Conservation (phyloP, 495 filamentous ascomycete genomes). For the Gamarada debralockiae region DNA sequence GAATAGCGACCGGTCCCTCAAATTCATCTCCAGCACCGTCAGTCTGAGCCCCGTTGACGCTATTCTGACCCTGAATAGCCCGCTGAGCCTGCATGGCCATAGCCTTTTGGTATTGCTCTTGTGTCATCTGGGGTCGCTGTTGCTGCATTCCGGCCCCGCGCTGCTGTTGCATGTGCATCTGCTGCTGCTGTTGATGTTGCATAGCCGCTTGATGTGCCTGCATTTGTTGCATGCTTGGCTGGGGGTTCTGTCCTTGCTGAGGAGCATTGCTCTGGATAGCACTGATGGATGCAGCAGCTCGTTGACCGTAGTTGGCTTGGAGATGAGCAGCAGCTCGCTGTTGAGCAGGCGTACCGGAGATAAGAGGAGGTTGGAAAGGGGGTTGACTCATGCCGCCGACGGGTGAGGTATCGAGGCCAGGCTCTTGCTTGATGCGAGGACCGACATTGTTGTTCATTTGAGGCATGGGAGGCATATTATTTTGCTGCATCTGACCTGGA, state of each 20-base stretch:
- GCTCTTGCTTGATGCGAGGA: constrained; percentile 69
- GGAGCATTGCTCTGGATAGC: constrained; percentile 43
- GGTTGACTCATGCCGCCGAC: constrained; percentile 29
- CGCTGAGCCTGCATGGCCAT: constrained; percentile 21
- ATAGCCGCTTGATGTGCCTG: constrained; percentile 24
- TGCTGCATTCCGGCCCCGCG: constrained; percentile 17
- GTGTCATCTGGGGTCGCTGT: constrained; percentile 27
- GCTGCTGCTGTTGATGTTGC: constrained; percentile 30
- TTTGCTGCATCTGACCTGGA: constrained; percentile 10
- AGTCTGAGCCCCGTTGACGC: constrained; percentile 52
- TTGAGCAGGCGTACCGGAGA: constrained; percentile 41
- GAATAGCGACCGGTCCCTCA: constrained; percentile 49
- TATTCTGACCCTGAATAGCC: constrained; percentile 30
- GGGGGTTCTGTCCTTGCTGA: constrained; percentile 6
- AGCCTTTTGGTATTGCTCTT: constrained; percentile 16
- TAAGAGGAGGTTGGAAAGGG: constrained; percentile 11
- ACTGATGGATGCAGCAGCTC: constrained; percentile 66
- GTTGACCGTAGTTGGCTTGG: constrained; percentile 64
- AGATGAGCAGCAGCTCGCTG: constrained; percentile 65
- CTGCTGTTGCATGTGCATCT: constrained; percentile 32
- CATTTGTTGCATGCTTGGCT: constrained; percentile 10
- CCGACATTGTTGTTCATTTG: constrained; percentile 11
- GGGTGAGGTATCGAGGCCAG: constrained; percentile 46
- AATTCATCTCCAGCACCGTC: constrained; percentile 65
- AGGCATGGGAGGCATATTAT: not conserved